These are phyloP conservation scores for Sordariomycetes sp. DNA, from an alignment of 2,329 filamentous ascomycete genomes.

Conservation along the genomic window DNA sequence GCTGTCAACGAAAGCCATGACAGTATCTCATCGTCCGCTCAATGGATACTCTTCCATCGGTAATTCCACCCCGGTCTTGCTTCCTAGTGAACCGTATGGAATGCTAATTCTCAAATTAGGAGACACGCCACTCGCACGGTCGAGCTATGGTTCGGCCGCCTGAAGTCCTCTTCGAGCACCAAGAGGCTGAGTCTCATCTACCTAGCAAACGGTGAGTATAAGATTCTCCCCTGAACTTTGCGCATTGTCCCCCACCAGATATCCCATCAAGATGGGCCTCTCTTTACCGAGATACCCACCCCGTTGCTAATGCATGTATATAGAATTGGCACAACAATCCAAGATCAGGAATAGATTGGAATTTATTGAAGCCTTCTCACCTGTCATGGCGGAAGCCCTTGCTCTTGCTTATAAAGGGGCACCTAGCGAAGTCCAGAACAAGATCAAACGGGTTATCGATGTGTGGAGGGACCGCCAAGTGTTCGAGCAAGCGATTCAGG, in stretches of 20 bases:
- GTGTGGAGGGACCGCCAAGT: conserved; percentile 86
- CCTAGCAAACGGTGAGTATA: conserved; percentile 70
- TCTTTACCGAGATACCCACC: neutral
- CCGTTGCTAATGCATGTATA: neutral
- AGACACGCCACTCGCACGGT: conserved; percentile 88
- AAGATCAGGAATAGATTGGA: conserved; percentile 88
- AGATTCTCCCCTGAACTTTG: neutral
- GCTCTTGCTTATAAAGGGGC: conserved; percentile 85
- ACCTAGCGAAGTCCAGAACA: conserved; percentile 74
- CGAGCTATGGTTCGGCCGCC: conserved; percentile 78
- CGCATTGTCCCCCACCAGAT: neutral
- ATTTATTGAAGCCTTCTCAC: conserved; percentile 84
- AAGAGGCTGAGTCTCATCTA: conserved; percentile 90
- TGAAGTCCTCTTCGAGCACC: conserved; percentile 76
- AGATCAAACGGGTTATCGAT: conserved; percentile 80
- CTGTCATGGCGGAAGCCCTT: conserved; percentile 84
- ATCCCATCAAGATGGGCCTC: neutral
- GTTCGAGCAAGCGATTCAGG: conserved; percentile 71
- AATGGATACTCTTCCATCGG: conserved; percentile 99
- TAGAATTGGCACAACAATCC: conserved; percentile 93
- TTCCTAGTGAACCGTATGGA: neutral
- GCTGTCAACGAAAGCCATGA: conserved; percentile 96
- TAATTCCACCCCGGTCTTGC: conserved; percentile 26
- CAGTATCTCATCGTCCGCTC: conserved; percentile 88
- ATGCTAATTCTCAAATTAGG: conserved; percentile 30